These are phyloP conservation scores for Typha latifolia DNA, from an alignment of 176 grass and related monocot genomes.

Conservation along the genomic window DNA sequence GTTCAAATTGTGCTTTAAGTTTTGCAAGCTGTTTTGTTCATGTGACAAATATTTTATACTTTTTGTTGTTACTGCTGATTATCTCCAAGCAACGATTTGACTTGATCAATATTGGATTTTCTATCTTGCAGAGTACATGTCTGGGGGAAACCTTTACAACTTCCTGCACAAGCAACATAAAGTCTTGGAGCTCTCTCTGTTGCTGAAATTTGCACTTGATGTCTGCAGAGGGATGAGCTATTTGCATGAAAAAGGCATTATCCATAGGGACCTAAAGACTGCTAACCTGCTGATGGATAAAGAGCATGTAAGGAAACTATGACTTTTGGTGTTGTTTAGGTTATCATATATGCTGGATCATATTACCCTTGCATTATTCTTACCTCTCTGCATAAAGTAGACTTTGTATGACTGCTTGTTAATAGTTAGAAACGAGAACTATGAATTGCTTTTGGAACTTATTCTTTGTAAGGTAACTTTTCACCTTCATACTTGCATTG, in stretches of 20 bases:
- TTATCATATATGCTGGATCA: too few species aligned
- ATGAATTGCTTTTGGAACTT: too few species aligned
- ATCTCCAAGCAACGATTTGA: background rate
- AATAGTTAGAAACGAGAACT: too few species aligned
- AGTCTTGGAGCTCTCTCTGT: conserved; percentile 43
- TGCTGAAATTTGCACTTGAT: conserved; percentile 90
- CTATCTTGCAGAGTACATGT: conserved; percentile 84
- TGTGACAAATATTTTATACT: background rate
- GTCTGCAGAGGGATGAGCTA: conserved; percentile 86
- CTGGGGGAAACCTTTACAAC: conserved; percentile 92
- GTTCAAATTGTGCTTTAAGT: too few species aligned
- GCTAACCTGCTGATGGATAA: conserved; percentile 96
- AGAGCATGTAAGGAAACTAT: conserved; percentile 39
- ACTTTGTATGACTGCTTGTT: too few species aligned
- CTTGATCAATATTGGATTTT: conserved; percentile 11
- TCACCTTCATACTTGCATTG: too few species aligned
- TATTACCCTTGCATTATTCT: too few species aligned
- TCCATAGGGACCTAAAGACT: conserved; percentile 97
- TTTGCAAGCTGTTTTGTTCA: too few species aligned
- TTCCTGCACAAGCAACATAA: conserved; percentile 85
- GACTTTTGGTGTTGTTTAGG: too few species aligned
- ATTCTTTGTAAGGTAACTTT: too few species aligned
- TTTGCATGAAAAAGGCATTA: conserved; percentile 84
- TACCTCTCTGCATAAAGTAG: too few species aligned
- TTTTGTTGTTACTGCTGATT: conserved; percentile 1